Evolutionary conservation across 768 basidiomycete genomes (phyloP).

Genomic region (Tubosaeta sp.): DNA sequence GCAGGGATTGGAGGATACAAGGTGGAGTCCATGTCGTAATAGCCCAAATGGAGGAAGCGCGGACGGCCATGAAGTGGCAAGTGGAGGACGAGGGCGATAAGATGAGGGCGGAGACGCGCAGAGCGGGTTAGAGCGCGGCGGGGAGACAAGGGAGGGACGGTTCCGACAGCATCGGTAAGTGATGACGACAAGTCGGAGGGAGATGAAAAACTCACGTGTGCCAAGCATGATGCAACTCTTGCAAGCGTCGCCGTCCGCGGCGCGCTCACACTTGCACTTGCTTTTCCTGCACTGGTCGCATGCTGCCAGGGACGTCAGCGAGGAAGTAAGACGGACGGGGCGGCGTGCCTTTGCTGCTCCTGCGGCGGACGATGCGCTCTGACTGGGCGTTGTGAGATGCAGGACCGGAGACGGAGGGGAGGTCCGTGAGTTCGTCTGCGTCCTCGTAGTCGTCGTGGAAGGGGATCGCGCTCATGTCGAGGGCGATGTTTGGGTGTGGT

Average conservation of each 20-base stretch:
- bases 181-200: not conserved
- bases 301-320: constrained; percentile 37
- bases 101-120: not conserved
- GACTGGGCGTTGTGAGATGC: constrained; percentile 16
- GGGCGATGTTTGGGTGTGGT: constrained; percentile 10
- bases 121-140: not conserved
- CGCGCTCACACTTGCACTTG: constrained; percentile 85
- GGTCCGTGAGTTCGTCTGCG: constrained; percentile 48
- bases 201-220: constrained; percentile 47
- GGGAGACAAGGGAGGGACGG: constrained; percentile 3
- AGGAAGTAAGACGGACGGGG: not conserved
- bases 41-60: constrained; percentile 10
- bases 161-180: constrained; percentile 12
- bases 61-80: not conserved
- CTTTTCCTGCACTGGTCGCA: constrained; percentile 89
- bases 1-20: constrained; percentile 6
- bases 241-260: constrained; percentile 58
- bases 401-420: constrained; percentile 29
- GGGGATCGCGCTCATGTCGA: constrained; percentile 34
- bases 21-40: constrained; percentile 14
- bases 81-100: not conserved
- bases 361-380: constrained; percentile 57
- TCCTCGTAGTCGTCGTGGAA: constrained; percentile 66
- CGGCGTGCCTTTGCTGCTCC: constrained; percentile 70
- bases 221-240: constrained; percentile 72